Evolutionary conservation across 371 early-diverging fungal species (phyloP), one percentile per base, ranked within the genome.

Genomic region (Syncephalastrum sp.): DNA sequence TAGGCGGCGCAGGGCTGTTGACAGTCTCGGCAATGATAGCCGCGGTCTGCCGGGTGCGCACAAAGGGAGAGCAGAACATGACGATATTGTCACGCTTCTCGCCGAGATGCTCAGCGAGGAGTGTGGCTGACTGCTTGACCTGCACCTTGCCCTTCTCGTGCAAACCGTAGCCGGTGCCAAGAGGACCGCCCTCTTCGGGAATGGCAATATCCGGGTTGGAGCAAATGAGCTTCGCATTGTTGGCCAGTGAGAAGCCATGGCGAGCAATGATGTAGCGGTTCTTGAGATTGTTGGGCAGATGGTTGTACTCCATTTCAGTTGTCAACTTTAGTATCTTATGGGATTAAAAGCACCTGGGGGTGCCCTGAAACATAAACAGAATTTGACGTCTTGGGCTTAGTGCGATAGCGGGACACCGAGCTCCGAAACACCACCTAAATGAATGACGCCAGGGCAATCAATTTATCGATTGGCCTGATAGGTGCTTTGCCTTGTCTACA

Each of bases 161-260:
- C 44, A 79, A 54, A 25, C 77, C 80, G 42, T 65, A 79, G 17
- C 80, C 80, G 5, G 67, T 69, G 46, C 60, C 60, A 15, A 67
- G 57, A 15, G 80, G 77, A 8, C 80, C 80, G 45, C 75, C 80
- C 13, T 50, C 54, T 15, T 60, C 58, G 15, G 80, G 75, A 56
- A 79, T 76, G 41, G 77, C 80, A 52, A 76, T 79, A 19, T 68
- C 72, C n/a, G 80, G 77, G 10, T 74, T 66, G 14, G 77, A 76
- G 42, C 74, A 74, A 53, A 79, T 74, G 15, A 79, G 45, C 5
- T 59, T 54, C 7, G 56, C 71, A 59, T 76, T 63, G 51, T 79
- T 79, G 16, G 80, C 80, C 5, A 76, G 60, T 13, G 80, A 79
- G 38, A 67, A 74, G 0, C 80, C 80, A 42, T 79, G 80, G 25